These are phyloP conservation scores for Pythium guiyangense DNA, from an alignment of 352 stramenopile species.

Conservation along the genomic window DNA sequence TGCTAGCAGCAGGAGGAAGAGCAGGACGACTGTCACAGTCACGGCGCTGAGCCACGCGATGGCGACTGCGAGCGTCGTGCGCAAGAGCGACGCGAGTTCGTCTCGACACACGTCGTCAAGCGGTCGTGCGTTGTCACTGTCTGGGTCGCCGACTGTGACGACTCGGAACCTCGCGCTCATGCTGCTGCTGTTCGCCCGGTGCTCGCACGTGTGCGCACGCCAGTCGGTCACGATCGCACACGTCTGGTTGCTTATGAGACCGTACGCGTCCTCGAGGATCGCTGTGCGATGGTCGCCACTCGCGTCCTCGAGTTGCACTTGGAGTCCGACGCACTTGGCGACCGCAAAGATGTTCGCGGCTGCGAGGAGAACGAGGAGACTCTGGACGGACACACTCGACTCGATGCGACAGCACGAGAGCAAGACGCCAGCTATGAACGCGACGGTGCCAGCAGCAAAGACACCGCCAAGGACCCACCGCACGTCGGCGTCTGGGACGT, in stretches of 20 bases:
- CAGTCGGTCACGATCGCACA: constrained; percentile 12
- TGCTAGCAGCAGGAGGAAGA: constrained; percentile 17
- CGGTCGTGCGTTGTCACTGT: neutral
- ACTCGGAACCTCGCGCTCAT: too few relatives aligned
- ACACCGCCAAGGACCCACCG: constrained; percentile 4
- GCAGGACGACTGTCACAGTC: constrained; percentile 8
- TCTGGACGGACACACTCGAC: constrained; percentile 16
- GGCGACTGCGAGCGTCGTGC: constrained; percentile 8
- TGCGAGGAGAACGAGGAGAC: constrained; percentile 22
- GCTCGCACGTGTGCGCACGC: constrained; percentile 10
- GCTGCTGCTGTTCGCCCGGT: constrained; percentile 1
- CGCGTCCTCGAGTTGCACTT: constrained; percentile 1
- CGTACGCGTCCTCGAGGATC: constrained; percentile 16
- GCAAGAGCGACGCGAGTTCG: constrained; percentile 21
- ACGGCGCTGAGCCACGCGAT: constrained; percentile 16
- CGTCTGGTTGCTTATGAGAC: constrained; percentile 16
- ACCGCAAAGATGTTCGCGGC: constrained; percentile 22
- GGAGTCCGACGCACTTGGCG: constrained; percentile 6
- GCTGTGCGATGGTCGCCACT: too few relatives aligned
- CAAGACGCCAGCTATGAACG: constrained; percentile 4
- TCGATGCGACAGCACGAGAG: constrained; percentile 18
- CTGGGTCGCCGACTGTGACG: neutral
- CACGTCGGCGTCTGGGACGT: constrained; percentile 1
- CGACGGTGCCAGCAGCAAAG: constrained; percentile 6
- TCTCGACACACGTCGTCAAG: constrained; percentile 20